These are phyloP conservation scores for Sonneratia alba DNA, from an alignment of 345 rosid species.

Conservation along the genomic window DNA sequence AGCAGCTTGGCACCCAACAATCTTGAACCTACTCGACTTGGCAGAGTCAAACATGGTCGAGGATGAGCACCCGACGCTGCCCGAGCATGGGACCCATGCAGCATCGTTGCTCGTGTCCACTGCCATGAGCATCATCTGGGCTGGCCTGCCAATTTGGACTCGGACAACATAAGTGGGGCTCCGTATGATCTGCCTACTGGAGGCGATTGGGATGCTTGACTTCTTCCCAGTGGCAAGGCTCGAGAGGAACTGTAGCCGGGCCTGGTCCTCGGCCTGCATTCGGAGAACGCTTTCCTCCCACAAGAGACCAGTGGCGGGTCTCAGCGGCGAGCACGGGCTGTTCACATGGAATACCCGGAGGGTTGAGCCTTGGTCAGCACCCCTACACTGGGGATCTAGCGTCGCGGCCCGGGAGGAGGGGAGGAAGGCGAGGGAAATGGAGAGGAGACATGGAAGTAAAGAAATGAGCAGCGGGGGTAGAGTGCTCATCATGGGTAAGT, in stretches of 20 bases:
- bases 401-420: neutral
- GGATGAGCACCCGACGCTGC: conserved; percentile 73
- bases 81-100: conserved; percentile 76
- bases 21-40: conserved; percentile 45
- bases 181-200: conserved; percentile 68
- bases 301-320: conserved; percentile 38
- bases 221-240: conserved; percentile 60
- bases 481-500: conserved; percentile 10
- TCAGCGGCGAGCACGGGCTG: conserved; percentile 76
- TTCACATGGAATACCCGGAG: conserved; percentile 63
- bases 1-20: conserved; percentile 49
- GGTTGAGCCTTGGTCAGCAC: conserved; percentile 44
- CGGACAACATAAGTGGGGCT: conserved; percentile 74
- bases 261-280: conserved; percentile 60
- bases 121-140: conserved; percentile 78
- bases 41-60: conserved; percentile 36
- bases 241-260: conserved; percentile 54
- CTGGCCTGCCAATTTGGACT: conserved; percentile 71
- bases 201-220: conserved; percentile 74
- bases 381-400: conserved; percentile 29
- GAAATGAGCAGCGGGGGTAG: conserved; percentile 8
- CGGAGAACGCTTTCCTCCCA: conserved; percentile 74
- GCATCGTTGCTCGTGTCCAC: conserved; percentile 87
- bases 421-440: conserved; percentile 16
- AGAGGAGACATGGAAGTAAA: conserved; percentile 2